phyloP scores from a whole-genome alignment of 805 yeast genomes.

The Ogataea nakhonphanomensis region DNA sequence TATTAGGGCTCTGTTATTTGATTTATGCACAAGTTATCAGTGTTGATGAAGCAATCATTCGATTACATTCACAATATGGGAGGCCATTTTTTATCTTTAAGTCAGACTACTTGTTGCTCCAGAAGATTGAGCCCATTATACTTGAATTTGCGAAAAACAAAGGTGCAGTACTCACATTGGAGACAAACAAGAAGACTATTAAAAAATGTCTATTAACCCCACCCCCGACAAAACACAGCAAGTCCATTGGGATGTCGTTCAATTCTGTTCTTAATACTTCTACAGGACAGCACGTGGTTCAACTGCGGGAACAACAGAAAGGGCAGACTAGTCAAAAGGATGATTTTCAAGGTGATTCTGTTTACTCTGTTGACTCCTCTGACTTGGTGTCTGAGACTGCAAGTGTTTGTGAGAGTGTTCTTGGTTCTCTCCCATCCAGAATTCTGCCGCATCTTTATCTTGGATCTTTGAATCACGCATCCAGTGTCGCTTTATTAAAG shows the following conservation, averaged over 20 bases:
- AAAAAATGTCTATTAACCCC: constrained; percentile 1
- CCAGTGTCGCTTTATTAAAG: constrained; percentile 56
- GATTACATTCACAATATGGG: constrained; percentile 57
- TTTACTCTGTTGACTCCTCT: constrained; percentile 1
- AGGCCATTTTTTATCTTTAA: constrained; percentile 84
- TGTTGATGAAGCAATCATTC: constrained; percentile 62
- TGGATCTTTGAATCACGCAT: constrained; percentile 83
- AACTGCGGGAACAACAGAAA: constrained; percentile 24
- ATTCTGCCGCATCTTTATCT: constrained; percentile 80
- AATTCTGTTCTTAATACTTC: constrained; percentile 23
- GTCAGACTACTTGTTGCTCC: constrained; percentile 64
- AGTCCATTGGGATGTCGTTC: constrained; percentile 9
- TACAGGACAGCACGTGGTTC: constrained; percentile 32
- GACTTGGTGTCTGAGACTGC: constrained; percentile 10
- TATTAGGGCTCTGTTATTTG: constrained; percentile 66
- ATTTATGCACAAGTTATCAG: constrained; percentile 63
- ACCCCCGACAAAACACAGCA: no score
- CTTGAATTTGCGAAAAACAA: constrained; percentile 35
- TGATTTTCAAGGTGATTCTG: constrained; percentile 3
- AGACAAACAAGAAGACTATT: constrained; percentile 19
- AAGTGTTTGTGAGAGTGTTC: constrained; percentile 34
- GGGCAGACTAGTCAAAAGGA: constrained; percentile 2
- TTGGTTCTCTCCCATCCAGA: constrained; percentile 78
- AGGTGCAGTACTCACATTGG: constrained; percentile 11
- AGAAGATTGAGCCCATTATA: constrained; percentile 61